Base-by-base conservation (phyloP, 2,329 filamentous ascomycete genomes). In the Coleophoma crateriformis region DNA sequence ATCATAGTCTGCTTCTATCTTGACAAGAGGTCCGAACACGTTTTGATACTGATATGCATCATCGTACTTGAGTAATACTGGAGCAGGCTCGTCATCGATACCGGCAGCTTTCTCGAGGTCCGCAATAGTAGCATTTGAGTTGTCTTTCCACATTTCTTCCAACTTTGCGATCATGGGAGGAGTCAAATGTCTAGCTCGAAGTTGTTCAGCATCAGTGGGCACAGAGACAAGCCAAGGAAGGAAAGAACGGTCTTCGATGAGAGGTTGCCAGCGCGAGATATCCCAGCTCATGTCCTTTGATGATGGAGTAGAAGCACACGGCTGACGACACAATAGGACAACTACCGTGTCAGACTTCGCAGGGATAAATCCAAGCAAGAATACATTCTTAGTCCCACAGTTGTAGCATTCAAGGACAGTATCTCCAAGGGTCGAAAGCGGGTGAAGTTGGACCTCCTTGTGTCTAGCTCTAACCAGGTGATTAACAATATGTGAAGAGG, bases 221-320 rank as follows among this genome's bases (percentile, higher is more conserved):
- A 87, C 78, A 42, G 84, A 82, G 7, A 99, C 92, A 20, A 99
- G 87, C 94, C 94, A 99, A 37, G 87, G 80, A 35, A 99, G 72
- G 66, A 99, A 99, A 14, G 90, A 94, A 45, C 94, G 89, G 64
- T 99, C 94, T 68, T 96, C 91, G 57, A 99, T 97, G 51, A 99
- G 77, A 12, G 94, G 94, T 67, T 97, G 91, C 94, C 94, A 99
- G 65, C 91, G 84, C 22, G 92, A 95, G 6, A 91, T 95, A 67
- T 99, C 94, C 94, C 94, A 99, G 68, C 94, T 99, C 91, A 99
- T 97, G 64, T 99, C 94, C 71, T 99, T 99, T 57, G 90, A 92
- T 33, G 94, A 97, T 1, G 91, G 88, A 72, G 88, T 92, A 27
- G 94, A 87, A 33, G 92, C 94, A 68, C 94, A 99, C 43, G 94